phyloP scores from a whole-genome alignment of 140 eudicot genomes.

The Stevia rebaudiana region DNA sequence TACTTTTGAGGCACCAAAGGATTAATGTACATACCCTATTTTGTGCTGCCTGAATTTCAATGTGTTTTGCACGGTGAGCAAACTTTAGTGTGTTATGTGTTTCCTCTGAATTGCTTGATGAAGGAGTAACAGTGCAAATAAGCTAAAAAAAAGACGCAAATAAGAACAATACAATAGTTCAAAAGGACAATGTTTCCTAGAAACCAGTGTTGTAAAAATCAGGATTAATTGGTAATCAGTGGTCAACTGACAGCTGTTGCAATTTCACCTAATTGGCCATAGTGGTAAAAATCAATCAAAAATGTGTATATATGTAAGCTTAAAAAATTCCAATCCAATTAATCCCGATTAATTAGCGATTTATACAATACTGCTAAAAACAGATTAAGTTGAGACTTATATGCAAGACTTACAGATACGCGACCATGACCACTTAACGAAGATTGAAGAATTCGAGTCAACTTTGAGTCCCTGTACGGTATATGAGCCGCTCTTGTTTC shows the following conservation, averaged over 20 bases:
- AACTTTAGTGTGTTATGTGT: constrained; percentile 91
- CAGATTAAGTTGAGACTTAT: constrained; percentile 13
- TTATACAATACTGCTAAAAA: too few relatives aligned
- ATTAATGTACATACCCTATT: constrained; percentile 56
- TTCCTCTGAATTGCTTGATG: constrained; percentile 95
- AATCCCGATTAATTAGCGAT: too few relatives aligned
- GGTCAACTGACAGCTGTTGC: too few relatives aligned
- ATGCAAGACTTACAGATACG: constrained; percentile 70
- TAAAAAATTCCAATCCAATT: too few relatives aligned
- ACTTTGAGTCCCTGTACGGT: constrained; percentile 90
- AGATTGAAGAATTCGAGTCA: constrained; percentile 89
- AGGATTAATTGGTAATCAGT: too few relatives aligned
- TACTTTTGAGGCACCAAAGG: not conserved
- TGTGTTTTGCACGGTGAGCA: constrained; percentile 93
- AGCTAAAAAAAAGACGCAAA: constrained; percentile 43
- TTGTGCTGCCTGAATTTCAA: constrained; percentile 95
- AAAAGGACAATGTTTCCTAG: constrained; percentile 3
- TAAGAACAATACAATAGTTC: constrained; percentile 6
- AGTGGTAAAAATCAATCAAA: too few relatives aligned
- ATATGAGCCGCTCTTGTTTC: constrained; percentile 72
- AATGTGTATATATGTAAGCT: too few relatives aligned
- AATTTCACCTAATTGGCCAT: too few relatives aligned
- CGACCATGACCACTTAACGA: constrained; percentile 96
- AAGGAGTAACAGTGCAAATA: constrained; percentile 86
- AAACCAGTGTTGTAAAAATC: too few relatives aligned